Base-by-base conservation (phyloP, 306 rosid species). In the Trifolium fragiferum region DNA sequence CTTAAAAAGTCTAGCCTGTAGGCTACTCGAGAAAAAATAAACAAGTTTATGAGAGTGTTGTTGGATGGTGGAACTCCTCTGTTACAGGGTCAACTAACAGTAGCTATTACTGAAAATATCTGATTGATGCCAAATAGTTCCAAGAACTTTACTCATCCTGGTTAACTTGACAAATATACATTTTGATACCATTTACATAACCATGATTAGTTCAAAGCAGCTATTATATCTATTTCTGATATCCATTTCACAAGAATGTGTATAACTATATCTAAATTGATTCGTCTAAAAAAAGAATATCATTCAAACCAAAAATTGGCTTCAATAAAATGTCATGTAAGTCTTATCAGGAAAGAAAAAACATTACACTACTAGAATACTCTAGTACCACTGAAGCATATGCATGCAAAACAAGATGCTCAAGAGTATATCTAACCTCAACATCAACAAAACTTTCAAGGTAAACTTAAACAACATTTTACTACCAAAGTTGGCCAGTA, bases 351-450 rank as follows among this genome's bases (percentile, higher is more conserved):
- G 14, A 47, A 6, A 47, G 15, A 1, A 14, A 14, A 14, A 47
- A 3, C 21, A n/a, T 16, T 51, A 4, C 9, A 47, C 19, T 13
- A 19, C 60, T 19, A 8, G 27, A n/a, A 33, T 33, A 32, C 20
- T 23, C 12, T 16, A n/a, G 7, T 10, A 54, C 23, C n/a, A 54
- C 23, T 21, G 44, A 10, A 41, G 21, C 70, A 60, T 47, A 61
- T 49, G 76, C 75, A 69, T 69, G 70, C 20, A 55, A 51, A 70
- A 63, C 27, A 72, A 20, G 33, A 30, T 11, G 64, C 23, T n/a
- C n/a, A n/a, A n/a, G n/a, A n/a, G n/a, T n/a, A n/a, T n/a, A n/a
- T n/a, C 33, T 30, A 30, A 30, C 33, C 71, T 55, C 7, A 73
- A 74, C 50, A 75, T 40, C 15, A 75, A 50, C 14, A 67, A 8